Conservation (phyloP, 2,329 filamentous ascomycete genomes). For the Claviceps monticola region DNA sequence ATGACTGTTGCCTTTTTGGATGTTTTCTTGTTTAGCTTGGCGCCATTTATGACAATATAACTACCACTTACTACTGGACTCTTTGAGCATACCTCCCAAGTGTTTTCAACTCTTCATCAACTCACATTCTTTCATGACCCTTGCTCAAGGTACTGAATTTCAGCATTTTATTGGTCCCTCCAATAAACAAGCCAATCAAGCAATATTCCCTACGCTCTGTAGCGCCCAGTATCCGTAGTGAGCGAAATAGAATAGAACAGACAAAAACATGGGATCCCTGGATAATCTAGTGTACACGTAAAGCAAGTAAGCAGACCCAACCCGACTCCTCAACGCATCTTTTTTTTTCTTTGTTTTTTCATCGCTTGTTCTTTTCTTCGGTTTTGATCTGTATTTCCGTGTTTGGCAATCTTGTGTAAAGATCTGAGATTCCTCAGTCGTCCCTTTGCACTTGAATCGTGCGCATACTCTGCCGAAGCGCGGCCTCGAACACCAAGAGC, state of each 20-base stretch:
- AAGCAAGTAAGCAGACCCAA: constrained; percentile 1
- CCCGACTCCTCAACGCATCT: background rate
- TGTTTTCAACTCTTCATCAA: background rate
- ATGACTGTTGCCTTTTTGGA: background rate
- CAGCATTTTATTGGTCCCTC: no score
- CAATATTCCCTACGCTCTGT: background rate
- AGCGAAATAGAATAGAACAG: background rate
- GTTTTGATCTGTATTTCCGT: background rate
- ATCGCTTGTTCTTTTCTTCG: background rate
- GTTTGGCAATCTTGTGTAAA: background rate
- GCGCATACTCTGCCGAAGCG: background rate
- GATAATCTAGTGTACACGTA: constrained; percentile 4
- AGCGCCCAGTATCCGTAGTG: constrained; percentile 2
- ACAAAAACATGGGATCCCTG: background rate
- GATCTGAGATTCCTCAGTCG: no score
- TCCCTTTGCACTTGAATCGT: no score
- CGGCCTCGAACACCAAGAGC: background rate
- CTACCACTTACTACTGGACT: no score
- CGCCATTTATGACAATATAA: no score
- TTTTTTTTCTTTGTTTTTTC: background rate
- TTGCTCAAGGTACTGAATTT: no score
- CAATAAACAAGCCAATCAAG: no score
- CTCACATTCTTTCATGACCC: background rate
- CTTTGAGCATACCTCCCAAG: no score
- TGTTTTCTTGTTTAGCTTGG: no score